Percentiles rank a stretch among this genome's conserved stretches.
Conservation (phyloP, 2,329 filamentous ascomycete genomes). For the Emmonsia crescens region DNA sequence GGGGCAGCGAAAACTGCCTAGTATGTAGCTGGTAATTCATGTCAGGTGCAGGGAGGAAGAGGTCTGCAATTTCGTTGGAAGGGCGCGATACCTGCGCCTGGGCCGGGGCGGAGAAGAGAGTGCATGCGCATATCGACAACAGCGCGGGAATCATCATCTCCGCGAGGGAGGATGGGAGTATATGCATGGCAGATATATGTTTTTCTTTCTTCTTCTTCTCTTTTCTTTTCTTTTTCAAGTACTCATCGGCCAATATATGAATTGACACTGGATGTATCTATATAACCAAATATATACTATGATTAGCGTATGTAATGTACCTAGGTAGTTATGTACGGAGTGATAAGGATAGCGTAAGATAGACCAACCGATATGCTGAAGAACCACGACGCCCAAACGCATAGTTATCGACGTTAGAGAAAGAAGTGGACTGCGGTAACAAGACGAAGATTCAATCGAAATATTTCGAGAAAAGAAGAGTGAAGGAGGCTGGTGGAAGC, state of each 20-base stretch:
- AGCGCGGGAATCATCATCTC: neutral
- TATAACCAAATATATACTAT: neutral
- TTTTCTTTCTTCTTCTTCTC: neutral
- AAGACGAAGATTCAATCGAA: neutral
- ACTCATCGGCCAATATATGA: neutral
- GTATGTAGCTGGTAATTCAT: neutral
- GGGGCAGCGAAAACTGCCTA: neutral
- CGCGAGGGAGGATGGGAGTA: neutral
- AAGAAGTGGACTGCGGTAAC: neutral
- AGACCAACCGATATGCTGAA: neutral
- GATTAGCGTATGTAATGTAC: neutral
- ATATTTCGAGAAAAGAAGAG: neutral
- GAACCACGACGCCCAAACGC: neutral
- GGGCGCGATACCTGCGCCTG: neutral
- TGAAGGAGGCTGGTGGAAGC: neutral
- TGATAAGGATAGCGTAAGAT: neutral
- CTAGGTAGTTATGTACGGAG: neutral
- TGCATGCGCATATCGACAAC: neutral
- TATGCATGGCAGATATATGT: neutral
- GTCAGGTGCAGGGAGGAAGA: neutral
- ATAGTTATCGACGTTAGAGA: neutral
- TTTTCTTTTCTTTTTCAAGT: neutral
- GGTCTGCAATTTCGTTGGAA: neutral
- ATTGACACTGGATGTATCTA: neutral
- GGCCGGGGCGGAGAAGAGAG: neutral